Percentiles rank a stretch among this genome's conserved stretches.
Conservation (phyloP, 2,329 filamentous ascomycete genomes). For the Cadophora sp. region DNA sequence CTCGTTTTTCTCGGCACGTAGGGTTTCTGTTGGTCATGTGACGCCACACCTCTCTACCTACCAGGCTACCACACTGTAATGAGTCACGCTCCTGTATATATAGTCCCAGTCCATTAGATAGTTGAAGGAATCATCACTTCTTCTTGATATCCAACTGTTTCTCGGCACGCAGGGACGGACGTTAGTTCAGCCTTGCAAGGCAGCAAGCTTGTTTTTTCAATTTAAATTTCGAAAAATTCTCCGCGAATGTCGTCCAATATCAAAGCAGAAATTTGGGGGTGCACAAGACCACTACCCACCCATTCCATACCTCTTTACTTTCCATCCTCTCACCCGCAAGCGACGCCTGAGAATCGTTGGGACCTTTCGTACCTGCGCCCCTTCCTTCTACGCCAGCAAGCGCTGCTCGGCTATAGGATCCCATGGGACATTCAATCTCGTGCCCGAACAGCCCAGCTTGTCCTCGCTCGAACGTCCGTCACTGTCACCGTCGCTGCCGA, state of each 20-base stretch:
- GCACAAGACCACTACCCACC: too few relatives aligned
- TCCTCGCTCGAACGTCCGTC: conserved; percentile 23
- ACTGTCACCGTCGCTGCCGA: neutral
- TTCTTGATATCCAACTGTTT: neutral
- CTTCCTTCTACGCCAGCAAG: conserved; percentile 11
- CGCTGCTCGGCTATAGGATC: neutral
- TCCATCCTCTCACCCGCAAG: too few relatives aligned
- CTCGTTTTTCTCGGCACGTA: too few relatives aligned
- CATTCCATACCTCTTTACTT: too few relatives aligned
- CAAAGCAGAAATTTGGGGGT: too few relatives aligned
- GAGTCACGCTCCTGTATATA: neutral
- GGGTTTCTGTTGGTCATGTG: neutral
- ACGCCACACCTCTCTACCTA: neutral
- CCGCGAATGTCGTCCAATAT: too few relatives aligned
- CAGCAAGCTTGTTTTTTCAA: too few relatives aligned
- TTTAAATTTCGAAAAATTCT: too few relatives aligned
- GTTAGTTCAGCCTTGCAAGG: too few relatives aligned
- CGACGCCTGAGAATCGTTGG: too few relatives aligned
- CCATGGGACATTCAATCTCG: conserved; percentile 20
- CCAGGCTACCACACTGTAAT: neutral
- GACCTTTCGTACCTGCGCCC: too few relatives aligned
- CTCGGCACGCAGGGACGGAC: neutral
- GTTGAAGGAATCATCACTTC: neutral
- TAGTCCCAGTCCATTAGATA: neutral
- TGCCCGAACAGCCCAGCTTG: conserved; percentile 6